Percentiles rank a stretch among this genome's conserved stretches.
Conservation (phyloP, 176 grass and related monocot species). For the Musa acuminata region DNA sequence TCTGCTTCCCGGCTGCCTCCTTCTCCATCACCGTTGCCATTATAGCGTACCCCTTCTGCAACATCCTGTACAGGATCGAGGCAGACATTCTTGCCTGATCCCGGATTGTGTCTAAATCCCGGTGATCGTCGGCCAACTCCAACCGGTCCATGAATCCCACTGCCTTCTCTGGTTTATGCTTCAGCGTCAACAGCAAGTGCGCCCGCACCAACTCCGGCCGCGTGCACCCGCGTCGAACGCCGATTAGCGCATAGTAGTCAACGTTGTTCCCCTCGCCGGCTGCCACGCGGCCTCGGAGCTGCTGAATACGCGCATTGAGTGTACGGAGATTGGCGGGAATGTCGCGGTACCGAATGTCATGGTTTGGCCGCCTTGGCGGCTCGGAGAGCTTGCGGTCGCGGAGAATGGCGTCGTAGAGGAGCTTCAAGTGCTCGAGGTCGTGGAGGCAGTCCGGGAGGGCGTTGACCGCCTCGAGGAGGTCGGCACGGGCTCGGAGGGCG, state of each 20-base stretch:
- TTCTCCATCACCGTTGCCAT: conserved; percentile 40
- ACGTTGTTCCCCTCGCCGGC: conserved; percentile 53
- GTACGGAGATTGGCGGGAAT: conserved; percentile 59
- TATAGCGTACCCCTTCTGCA: conserved; percentile 73
- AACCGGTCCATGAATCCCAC: conserved; percentile 62
- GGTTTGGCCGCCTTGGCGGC: conserved; percentile 45
- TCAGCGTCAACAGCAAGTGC: conserved; percentile 59
- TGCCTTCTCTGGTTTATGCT: conserved; percentile 75
- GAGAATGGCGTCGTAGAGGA: conserved; percentile 77
- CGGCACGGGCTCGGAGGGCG: conserved; percentile 70
- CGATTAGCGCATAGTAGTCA: conserved; percentile 61
- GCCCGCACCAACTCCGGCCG: conserved; percentile 73
- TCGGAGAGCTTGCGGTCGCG: conserved; percentile 75
- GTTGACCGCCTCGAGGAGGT: conserved; percentile 54
- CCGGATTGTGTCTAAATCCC: conserved; percentile 63
- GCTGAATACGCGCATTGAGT: conserved; percentile 62
- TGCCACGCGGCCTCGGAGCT: conserved; percentile 40
- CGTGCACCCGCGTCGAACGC: conserved; percentile 63
- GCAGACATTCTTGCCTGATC: conserved; percentile 92
- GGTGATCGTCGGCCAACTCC: conserved; percentile 76
- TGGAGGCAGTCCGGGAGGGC: conserved; percentile 67
- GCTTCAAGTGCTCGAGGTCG: conserved; percentile 88
- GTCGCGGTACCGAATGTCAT: conserved; percentile 61
- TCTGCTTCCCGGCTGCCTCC: conserved; percentile 47
- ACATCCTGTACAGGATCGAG: conserved; percentile 72